phyloP scores from a whole-genome alignment of 108 stramenopile genomes.

The Mayamaea pseudoterrestris region DNA sequence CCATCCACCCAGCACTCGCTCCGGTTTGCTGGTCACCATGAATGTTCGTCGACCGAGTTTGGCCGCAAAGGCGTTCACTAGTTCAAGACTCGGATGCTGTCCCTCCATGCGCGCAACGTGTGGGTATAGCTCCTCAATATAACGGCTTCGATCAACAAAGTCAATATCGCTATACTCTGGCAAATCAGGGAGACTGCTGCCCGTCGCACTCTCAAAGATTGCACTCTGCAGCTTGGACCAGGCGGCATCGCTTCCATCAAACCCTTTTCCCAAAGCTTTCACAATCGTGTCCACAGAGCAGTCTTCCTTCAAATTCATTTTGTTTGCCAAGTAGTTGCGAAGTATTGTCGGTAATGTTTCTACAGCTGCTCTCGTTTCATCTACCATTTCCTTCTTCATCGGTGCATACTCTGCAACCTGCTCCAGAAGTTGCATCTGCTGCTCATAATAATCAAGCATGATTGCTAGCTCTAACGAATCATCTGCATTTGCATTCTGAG shows the following conservation, averaged over 20 bases:
- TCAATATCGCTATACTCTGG: constrained; percentile 39
- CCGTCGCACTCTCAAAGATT: background rate
- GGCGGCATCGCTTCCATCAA: background rate
- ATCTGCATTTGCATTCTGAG: constrained; percentile 4
- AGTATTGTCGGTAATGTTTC: background rate
- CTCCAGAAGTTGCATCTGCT: constrained; percentile 23
- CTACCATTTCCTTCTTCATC: background rate
- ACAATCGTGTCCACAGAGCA: background rate
- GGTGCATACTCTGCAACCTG: constrained; percentile 15
- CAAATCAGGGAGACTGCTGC: constrained; percentile 2
- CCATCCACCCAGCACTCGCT: constrained; percentile 53
- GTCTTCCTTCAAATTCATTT: background rate
- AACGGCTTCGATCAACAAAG: constrained; percentile 40
- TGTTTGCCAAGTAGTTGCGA: constrained; percentile 4
- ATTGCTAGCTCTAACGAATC: constrained; percentile 18
- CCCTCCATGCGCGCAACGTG: constrained; percentile 31
- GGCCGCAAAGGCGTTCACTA: constrained; percentile 21
- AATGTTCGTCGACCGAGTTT: constrained; percentile 11
- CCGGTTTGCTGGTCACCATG: constrained; percentile 50
- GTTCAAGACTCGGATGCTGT: constrained; percentile 25
- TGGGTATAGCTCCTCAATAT: constrained; percentile 39
- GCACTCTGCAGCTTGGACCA: background rate
- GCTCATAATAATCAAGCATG: constrained; percentile 22
- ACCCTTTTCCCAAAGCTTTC: background rate
- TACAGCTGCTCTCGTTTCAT: constrained; percentile 20